Evolutionary conservation across 2,329 filamentous ascomycete species (phyloP).

Genomic region (Beauveria rudraprayagi): DNA sequence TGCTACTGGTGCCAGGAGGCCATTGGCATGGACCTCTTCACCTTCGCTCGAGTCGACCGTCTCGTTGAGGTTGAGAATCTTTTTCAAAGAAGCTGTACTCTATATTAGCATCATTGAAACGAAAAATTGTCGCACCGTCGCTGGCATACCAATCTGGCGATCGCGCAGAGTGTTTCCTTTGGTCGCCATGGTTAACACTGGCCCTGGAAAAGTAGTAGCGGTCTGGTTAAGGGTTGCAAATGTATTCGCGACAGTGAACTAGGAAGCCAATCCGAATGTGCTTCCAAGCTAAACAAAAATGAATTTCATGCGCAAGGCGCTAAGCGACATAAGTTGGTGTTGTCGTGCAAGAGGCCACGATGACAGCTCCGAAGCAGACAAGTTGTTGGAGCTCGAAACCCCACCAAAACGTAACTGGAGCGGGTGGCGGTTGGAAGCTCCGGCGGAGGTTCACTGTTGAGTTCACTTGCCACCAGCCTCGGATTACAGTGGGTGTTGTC

Average conservation of each 20-base stretch:
- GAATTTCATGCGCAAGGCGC: conserved; percentile 1
- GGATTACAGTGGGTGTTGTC: no score
- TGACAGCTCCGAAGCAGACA: conserved; percentile 5
- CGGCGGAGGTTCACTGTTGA: not conserved
- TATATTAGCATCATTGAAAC: conserved; percentile 2
- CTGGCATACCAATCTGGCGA: conserved; percentile 38
- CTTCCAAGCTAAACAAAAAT: not conserved
- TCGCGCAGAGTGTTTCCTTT: conserved; percentile 40
- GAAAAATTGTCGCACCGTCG: not conserved
- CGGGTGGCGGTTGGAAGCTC: not conserved
- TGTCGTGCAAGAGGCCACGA: conserved; percentile 11
- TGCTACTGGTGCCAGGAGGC: conserved; percentile 59
- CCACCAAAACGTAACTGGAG: conserved; percentile 1
- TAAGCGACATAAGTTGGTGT: conserved; percentile 1
- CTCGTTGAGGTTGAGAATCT: conserved; percentile 91
- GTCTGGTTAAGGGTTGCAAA: not conserved
- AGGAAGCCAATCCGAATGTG: not conserved
- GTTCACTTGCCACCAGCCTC: no score
- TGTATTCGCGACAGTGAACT: not conserved
- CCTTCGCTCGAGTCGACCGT: conserved; percentile 50
- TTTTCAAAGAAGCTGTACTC: conserved; percentile 73
- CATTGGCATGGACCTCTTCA: conserved; percentile 57
- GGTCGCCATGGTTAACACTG: conserved; percentile 31
- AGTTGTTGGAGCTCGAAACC: conserved; percentile 9
- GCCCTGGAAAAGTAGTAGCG: not conserved